Evolutionary conservation across 1,284 basidiomycete species (phyloP).

Genomic region (Ceratobasidium sp.): DNA sequence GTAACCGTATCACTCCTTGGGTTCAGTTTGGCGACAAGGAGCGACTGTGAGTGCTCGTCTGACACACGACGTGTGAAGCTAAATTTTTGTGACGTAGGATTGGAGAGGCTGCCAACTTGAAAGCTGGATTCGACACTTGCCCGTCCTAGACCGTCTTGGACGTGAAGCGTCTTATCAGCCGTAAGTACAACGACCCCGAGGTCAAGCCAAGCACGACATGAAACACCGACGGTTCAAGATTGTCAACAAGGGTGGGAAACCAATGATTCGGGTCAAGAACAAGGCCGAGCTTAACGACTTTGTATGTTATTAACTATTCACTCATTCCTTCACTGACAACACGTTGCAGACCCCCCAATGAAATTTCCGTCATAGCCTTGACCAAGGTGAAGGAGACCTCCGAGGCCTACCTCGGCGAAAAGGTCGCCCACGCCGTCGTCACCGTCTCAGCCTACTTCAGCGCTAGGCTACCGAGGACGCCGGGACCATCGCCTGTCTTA

Average conservation of each 20-base stretch:
- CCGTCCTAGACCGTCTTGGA: constrained; percentile 97
- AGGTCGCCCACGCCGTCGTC: too few species aligned
- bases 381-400: constrained; percentile 99
- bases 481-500: constrained; percentile 95
- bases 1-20: constrained; percentile 97
- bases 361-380: constrained; percentile 94
- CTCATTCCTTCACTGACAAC: constrained; percentile 34
- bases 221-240: constrained; percentile 93
- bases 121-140: constrained; percentile 85
- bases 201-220: too few species aligned
- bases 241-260: constrained; percentile 85
- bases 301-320: constrained; percentile 62
- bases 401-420: too few species aligned
- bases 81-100: constrained; percentile 56
- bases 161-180: too few species aligned
- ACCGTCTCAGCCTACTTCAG: constrained; percentile 98
- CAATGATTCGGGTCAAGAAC: constrained; percentile 87
- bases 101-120: constrained; percentile 84
- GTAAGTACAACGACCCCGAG: too few species aligned
- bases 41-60: constrained; percentile 75
- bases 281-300: constrained; percentile 89
- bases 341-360: constrained; percentile 78
- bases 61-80: neutral
- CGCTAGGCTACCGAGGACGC: constrained; percentile 99
- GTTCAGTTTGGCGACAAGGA: constrained; percentile 93